Evolutionary conservation across 2,329 filamentous ascomycete genomes (phyloP), one percentile per base, ranked within the genome.

Genomic region (Exophiala alcalophila): DNA sequence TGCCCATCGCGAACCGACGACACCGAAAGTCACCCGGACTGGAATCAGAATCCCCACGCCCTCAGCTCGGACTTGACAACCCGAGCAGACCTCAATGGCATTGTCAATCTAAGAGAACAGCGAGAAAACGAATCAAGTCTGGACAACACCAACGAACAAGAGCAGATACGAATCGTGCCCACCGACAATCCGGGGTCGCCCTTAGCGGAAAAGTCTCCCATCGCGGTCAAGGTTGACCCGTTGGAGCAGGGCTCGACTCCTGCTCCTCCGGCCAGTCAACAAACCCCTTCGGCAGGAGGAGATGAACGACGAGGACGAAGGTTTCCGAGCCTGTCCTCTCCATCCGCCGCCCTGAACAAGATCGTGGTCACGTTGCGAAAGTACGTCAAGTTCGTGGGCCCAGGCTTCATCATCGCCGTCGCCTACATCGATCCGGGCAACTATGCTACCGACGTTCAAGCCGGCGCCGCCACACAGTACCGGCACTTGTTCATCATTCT

Each of bases 1-100:
- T 81, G 79, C 59, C 79, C 80, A 44, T 82, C 79, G 4, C 69
- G 77, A 53, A 77, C 71, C 21, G 79, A 84, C 47, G 71, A 77
- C 43, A 67, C 70, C 20, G 60, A 70, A 35, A 66, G 69, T 34
- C 70, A 76, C 37, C 69, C 70, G 15, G 69, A 67, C 39, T 80
- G 72, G 65, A 84, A 83, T 57, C 80, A 83, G 61, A 82, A 70
- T 50, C 80, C 80, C 1, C 66, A 72, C 41, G 65, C 67, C 2
- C 63, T 83, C 42, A 73, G 73, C 44, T 69, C 71, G n/a, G 79
- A 82, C 58, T 65, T 73, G 23, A 83, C 79, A 2, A 83, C 79
- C 4, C 68, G 76, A 43, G 74, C 76, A 52, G 79, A 83, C 55
- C 65, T 84, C 44, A 79, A 79, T 59, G 73, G 75, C 21, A 71